These are phyloP conservation scores for Erysimum cheiranthoides DNA, from an alignment of 345 rosid genomes.

Conservation along the genomic window DNA sequence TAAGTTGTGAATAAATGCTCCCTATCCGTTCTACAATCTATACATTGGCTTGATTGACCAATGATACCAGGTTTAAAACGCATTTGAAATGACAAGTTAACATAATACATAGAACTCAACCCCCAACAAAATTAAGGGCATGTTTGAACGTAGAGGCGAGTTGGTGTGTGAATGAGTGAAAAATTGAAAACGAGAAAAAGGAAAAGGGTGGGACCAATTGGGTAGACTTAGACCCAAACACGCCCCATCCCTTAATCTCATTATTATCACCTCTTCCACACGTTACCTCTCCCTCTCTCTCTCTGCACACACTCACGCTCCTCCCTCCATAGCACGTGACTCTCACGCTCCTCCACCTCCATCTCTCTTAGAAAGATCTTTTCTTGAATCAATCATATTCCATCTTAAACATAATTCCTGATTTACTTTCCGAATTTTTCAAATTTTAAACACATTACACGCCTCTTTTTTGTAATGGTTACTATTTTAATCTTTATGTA, in stretches of 20 bases:
- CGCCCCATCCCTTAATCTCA: conserved; percentile 33
- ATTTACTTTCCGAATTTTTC: background rate
- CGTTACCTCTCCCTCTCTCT: conserved; percentile 26
- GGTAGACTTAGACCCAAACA: conserved; percentile 20
- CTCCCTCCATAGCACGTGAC: conserved; percentile 37
- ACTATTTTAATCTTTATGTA: background rate
- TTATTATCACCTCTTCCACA: conserved; percentile 44
- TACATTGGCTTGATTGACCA: background rate
- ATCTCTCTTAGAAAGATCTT: background rate
- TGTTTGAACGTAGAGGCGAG: conserved; percentile 22
- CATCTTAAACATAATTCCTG: background rate
- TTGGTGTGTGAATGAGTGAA: background rate
- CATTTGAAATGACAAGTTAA: background rate
- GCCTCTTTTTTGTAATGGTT: background rate
- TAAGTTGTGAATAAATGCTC: background rate
- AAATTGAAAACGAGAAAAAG: background rate
- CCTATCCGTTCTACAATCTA: background rate
- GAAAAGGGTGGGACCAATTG: conserved; percentile 15
- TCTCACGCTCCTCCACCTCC: conserved; percentile 33
- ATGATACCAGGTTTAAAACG: background rate
- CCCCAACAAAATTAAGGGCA: background rate
- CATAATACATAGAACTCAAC: background rate
- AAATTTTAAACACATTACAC: background rate
- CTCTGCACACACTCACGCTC: conserved; percentile 45
- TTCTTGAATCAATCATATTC: background rate